phyloP scores from a whole-genome alignment of 2,329 filamentous ascomycete species.

The Aspergillus novoparasiticus region DNA sequence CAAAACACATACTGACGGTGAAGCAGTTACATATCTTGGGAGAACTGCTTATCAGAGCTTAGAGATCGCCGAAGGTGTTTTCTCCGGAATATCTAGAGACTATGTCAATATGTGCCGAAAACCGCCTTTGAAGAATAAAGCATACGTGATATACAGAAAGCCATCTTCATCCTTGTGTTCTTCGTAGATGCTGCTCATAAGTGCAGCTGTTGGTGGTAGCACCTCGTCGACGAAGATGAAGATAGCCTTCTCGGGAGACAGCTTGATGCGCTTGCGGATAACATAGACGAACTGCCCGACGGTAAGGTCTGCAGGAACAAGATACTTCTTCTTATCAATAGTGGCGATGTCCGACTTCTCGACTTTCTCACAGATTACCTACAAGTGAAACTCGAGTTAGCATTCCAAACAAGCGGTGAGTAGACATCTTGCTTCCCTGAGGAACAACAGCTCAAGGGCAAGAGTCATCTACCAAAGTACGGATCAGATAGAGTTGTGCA shows the following conservation, averaged over 20 bases:
- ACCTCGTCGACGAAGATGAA: slow-evolving; percentile 99
- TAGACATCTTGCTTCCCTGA: background rate
- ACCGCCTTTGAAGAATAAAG: slow-evolving; percentile 19
- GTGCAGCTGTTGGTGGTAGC: slow-evolving; percentile 88
- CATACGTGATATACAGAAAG: slow-evolving; percentile 96
- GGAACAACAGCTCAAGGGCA: background rate
- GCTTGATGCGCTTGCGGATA: slow-evolving; percentile 99
- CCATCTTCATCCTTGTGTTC: slow-evolving; percentile 91
- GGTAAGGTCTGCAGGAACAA: slow-evolving; percentile 94
- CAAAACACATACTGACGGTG: slow-evolving; percentile 16
- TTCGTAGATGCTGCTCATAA: slow-evolving; percentile 99
- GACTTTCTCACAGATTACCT: slow-evolving; percentile 99
- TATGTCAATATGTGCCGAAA: background rate
- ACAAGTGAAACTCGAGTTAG: slow-evolving; percentile 29
- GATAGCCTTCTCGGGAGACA: slow-evolving; percentile 98
- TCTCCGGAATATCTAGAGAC: slow-evolving; percentile 81
- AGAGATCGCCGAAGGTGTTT: slow-evolving; percentile 82
- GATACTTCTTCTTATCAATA: slow-evolving; percentile 99
- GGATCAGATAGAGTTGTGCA: slow-evolving; percentile 38
- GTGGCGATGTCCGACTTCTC: slow-evolving; percentile 99
- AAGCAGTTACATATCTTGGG: slow-evolving; percentile 15
- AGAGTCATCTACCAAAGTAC: background rate
- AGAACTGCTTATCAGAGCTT: slow-evolving; percentile 17
- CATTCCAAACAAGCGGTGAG: slow-evolving; percentile 37
- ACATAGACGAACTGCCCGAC: slow-evolving; percentile 99